Base-by-base conservation (phyloP, 345 rosid species). In the Angophora floribunda region DNA sequence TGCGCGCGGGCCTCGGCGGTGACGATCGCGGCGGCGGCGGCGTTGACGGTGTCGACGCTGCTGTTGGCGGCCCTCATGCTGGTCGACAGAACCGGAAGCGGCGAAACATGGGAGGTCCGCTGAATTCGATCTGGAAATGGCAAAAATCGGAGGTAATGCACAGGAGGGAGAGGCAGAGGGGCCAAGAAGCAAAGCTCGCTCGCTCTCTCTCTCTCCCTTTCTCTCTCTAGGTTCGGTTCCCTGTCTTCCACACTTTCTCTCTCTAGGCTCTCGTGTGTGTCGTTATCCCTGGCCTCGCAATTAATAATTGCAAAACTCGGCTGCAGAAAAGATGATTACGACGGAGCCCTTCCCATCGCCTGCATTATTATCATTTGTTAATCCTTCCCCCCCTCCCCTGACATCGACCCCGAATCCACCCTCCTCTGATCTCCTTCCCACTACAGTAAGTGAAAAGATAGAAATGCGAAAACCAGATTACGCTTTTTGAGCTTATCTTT, bases 1-100 rank as follows among this genome's bases (percentile, higher is more conserved):
- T 91, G 99, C n/a, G 92, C 92, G 11, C 99, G 95, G 24, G 97
- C 92, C 90, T 97, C 98, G 85, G 99, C 98, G 88, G 97, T 92
- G 92, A 95, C 93, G 93, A 96, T 96, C 88, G 99, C 99, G 19
- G 98, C 88, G 80, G 99, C 99, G 63, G 99, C 99, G 89, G 99
- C 99, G 97, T 96, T 96, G 57, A 95, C 93, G 57, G 98, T 97
- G 85, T 95, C 96, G 86, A 95, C 94, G 91, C 94, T 95, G 92
- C 91, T 91, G 90, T 93, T 92, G 9, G 92, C 92, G 90, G 90
- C 89, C 80, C 93, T 94, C 98, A 95, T 95, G 78, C 78, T 91
- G 51, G 47, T 24, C 57, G 47, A 44, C 85, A 10, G 19, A 3
- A 75, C 61, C 8, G 85, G 89, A 79, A 28, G 30, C 59, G 53